A percentile compares a stretch with the other conserved stretches of the same genome.
phyloP scores from a whole-genome alignment of 208 protist genomes.

The Polymyxa betae region DNA sequence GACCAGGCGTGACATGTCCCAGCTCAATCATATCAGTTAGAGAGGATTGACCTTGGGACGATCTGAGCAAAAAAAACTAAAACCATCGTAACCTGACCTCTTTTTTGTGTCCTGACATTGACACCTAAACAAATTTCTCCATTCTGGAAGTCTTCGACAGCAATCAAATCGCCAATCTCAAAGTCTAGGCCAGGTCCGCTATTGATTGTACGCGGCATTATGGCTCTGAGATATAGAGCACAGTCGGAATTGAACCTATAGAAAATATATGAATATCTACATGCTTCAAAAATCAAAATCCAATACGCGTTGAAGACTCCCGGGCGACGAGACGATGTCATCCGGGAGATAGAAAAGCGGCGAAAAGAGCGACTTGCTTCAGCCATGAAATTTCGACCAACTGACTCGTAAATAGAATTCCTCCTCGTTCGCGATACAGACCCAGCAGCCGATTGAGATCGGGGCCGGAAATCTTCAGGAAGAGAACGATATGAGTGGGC shows the following conservation, averaged over 20 bases:
- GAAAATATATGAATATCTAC: neutral
- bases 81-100: neutral
- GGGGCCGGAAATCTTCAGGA: too few relatives aligned
- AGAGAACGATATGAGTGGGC: too few relatives aligned
- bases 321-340: neutral
- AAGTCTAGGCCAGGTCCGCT: neutral
- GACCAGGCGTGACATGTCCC: neutral
- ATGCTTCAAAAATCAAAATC: neutral
- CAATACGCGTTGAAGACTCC: neutral
- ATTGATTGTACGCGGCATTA: neutral
- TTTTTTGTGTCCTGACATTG: neutral
- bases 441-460: too few relatives aligned
- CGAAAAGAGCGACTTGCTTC: neutral
- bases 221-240: neutral
- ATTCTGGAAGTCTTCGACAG: neutral
- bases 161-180: constrained; percentile 20
- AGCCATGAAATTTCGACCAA: too few relatives aligned
- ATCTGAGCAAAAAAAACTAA: neutral
- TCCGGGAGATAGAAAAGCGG: neutral
- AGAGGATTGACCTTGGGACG: neutral
- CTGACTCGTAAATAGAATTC: too few relatives aligned
- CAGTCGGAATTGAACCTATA: neutral
- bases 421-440: too few relatives aligned
- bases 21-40: neutral
- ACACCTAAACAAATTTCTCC: neutral